These are phyloP conservation scores for Komagataella populi DNA, from an alignment of 805 yeast species.

Conservation along the genomic window DNA sequence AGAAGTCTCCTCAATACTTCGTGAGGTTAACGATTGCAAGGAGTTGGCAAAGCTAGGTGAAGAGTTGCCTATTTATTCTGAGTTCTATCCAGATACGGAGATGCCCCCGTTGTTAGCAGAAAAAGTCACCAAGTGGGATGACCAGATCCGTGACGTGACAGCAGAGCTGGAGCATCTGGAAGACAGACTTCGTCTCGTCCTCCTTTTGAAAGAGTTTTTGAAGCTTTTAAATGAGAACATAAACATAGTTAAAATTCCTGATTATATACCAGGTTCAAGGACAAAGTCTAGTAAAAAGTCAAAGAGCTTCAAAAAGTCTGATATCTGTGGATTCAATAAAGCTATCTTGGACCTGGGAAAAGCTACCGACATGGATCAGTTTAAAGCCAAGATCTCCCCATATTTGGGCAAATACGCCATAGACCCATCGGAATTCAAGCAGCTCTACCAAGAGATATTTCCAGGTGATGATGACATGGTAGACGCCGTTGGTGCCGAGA, in stretches of 20 bases:
- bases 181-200: slow-evolving; percentile 1
- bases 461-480: slow-evolving; percentile 1
- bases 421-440: slow-evolving; percentile 3
- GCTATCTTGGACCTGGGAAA: slow-evolving; percentile 3
- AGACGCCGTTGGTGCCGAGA: slow-evolving; percentile 7
- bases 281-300: not conserved
- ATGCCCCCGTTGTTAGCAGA: not conserved
- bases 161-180: not conserved
- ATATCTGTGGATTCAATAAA: slow-evolving; percentile 39
- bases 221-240: slow-evolving; percentile 11
- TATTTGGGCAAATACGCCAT: not conserved
- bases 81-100: slow-evolving; percentile 1
- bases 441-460: slow-evolving; percentile 3
- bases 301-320: slow-evolving; percentile 10
- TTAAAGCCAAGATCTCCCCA: not conserved
- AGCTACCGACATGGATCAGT: not conserved
- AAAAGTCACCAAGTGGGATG: not conserved
- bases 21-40: slow-evolving; percentile 6
- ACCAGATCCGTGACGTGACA: slow-evolving; percentile 3
- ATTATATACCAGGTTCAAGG: not conserved
- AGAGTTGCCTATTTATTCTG: slow-evolving; percentile 28
- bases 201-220: slow-evolving; percentile 8
- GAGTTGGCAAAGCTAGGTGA: slow-evolving; percentile 19
- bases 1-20: slow-evolving; percentile 8
- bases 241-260: slow-evolving; percentile 2